A percentile compares a stretch with the other conserved stretches of the same genome.
Conservation (phyloP, 768 basidiomycete genomes). For the Boletus reticuloceps region DNA sequence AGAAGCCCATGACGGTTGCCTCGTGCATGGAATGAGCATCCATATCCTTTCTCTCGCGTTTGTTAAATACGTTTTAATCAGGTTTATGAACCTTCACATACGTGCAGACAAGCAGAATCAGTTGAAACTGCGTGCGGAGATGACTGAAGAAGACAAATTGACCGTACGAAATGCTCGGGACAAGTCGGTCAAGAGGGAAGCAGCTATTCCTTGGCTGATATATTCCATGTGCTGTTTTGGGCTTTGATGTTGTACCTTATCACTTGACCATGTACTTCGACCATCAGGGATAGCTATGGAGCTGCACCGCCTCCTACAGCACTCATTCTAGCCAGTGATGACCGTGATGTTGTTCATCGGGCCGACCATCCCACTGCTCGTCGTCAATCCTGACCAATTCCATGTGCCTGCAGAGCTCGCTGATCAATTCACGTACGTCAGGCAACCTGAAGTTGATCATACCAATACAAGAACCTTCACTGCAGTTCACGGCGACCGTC, state of each 20-base stretch:
- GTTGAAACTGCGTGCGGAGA: constrained; percentile 9
- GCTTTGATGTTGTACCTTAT: too few relatives aligned
- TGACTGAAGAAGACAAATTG: constrained; percentile 16
- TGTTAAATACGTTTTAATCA: background rate
- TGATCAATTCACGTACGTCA: background rate
- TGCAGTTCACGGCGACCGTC: constrained; percentile 56
- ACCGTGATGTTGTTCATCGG: constrained; percentile 27
- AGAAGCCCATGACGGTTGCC: constrained; percentile 14
- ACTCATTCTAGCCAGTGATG: constrained; percentile 38
- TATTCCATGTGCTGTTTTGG: too few relatives aligned
- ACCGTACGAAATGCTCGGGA: constrained; percentile 3
- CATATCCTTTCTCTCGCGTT: too few relatives aligned
- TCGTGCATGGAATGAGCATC: constrained; percentile 6
- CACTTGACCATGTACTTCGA: too few relatives aligned
- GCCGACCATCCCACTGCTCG: constrained; percentile 44
- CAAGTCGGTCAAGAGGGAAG: background rate
- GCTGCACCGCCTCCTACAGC: too few relatives aligned
- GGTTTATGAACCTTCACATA: constrained; percentile 14
- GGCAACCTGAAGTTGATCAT: constrained; percentile 3
- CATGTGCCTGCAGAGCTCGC: constrained; percentile 37
- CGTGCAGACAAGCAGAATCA: constrained; percentile 17
- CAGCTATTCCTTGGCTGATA: too few relatives aligned
- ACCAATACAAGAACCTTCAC: constrained; percentile 50
- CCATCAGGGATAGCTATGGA: too few relatives aligned
- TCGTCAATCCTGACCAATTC: constrained; percentile 48